Evolutionary conservation across 1,284 basidiomycete species (phyloP).

Genomic region (Clitocybe nebularis): DNA sequence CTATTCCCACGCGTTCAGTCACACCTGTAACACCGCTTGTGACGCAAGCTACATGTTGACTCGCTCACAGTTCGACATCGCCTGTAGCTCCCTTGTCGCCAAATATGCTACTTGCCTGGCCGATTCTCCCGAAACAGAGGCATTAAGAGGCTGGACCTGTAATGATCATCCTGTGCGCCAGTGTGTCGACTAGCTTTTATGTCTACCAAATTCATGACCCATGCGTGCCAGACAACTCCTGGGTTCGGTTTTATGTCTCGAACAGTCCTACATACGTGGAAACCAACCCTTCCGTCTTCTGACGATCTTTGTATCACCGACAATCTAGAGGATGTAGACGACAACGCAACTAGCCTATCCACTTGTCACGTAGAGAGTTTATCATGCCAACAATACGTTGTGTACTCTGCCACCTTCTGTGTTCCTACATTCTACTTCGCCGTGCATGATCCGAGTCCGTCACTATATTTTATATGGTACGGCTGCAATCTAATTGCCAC

Average conservation of each 20-base stretch:
- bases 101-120: conserved; percentile 19
- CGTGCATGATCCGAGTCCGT: conserved; percentile 62
- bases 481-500: too few species aligned
- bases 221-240: conserved; percentile 17
- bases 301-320: conserved; percentile 11
- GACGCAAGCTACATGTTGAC: conserved; percentile 39
- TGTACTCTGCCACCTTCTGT: conserved; percentile 68
- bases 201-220: too few species aligned
- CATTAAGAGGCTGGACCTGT: conserved; percentile 50
- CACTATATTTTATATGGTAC: conserved; percentile 5
- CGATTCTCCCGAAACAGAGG: conserved; percentile 11
- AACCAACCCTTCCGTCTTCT: conserved; percentile 3
- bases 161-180: conserved; percentile 41
- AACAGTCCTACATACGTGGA: conserved; percentile 22
- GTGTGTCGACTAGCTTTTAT: conserved; percentile 1
- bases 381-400: conserved; percentile 57
- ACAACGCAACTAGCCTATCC: conserved; percentile 29
- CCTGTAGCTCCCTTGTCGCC: conserved; percentile 50
- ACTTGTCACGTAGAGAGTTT: conserved; percentile 24
- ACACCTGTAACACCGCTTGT: conserved; percentile 17
- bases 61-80: conserved; percentile 58
- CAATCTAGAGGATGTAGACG: conserved; percentile 24
- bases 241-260: conserved; percentile 29
- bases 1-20: conserved; percentile 18
- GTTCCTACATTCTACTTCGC: conserved; percentile 81